A percentile compares a stretch with the other conserved stretches of the same genome.
phyloP scores from a whole-genome alignment of 106 monocot genomes.

The Acorus gramineus region DNA sequence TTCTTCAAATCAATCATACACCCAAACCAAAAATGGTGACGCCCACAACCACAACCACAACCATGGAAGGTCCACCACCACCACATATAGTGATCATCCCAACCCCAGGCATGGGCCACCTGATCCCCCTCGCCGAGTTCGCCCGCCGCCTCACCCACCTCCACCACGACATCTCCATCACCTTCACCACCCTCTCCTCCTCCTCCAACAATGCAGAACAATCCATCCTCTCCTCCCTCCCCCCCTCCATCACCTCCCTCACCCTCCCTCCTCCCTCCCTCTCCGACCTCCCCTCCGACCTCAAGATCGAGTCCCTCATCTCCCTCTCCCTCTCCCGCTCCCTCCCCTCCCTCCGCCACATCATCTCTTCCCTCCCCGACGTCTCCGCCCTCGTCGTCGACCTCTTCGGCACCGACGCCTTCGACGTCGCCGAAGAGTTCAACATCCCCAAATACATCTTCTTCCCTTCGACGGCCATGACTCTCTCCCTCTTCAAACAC shows the following conservation, averaged over 20 bases:
- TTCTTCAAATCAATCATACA: no score
- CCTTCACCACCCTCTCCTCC: not conserved
- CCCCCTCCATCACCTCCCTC: slow-evolving; percentile 16
- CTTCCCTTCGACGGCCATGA: slow-evolving; percentile 16
- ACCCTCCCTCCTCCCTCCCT: slow-evolving; percentile 29
- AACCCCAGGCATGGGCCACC: no score
- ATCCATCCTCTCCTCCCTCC: slow-evolving; percentile 25
- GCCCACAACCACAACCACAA: no score
- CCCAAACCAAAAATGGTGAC: no score
- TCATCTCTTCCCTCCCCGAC: slow-evolving; percentile 10
- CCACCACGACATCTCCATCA: not conserved
- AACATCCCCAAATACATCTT: slow-evolving; percentile 29
- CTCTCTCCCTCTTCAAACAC: slow-evolving; percentile 21
- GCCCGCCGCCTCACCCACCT: not conserved
- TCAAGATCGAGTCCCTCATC: slow-evolving; percentile 25
- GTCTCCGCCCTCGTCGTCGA: slow-evolving; percentile 27
- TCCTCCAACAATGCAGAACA: slow-evolving; percentile 9
- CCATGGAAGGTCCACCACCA: no score
- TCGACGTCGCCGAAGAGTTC: slow-evolving; percentile 24
- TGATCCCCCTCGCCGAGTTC: not conserved
- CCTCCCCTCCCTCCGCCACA: slow-evolving; percentile 24
- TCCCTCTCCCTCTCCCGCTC: slow-evolving; percentile 20
- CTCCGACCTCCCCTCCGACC: slow-evolving; percentile 29
- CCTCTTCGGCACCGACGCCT: slow-evolving; percentile 27
- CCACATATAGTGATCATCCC: no score